Percentiles rank a stretch among this genome's conserved stretches.
These are phyloP conservation scores for Phytophthora constricta DNA, from an alignment of 352 stramenopile genomes.

Conservation along the genomic window DNA sequence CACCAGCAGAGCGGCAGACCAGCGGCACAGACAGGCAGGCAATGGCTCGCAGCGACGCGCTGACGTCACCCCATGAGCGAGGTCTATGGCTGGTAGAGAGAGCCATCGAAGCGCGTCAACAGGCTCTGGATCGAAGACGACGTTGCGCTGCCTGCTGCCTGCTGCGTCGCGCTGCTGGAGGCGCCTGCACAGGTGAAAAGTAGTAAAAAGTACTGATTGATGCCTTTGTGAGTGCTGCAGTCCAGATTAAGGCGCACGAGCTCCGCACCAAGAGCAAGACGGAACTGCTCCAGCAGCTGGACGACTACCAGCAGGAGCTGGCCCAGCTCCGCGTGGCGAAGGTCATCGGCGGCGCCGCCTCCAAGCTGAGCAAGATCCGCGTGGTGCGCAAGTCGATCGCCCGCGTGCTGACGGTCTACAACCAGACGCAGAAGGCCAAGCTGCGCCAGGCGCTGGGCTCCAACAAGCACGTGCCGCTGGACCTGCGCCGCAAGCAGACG, in stretches of 20 bases:
- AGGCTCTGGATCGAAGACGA: too few species aligned
- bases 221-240: slow-evolving; percentile 43
- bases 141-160: neutral
- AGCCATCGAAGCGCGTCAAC: too few species aligned
- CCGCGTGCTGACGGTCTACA: slow-evolving; percentile 99
- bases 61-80: neutral
- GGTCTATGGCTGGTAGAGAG: too few species aligned
- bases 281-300: slow-evolving; percentile 98
- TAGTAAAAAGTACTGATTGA: slow-evolving; percentile 20
- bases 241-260: slow-evolving; percentile 98
- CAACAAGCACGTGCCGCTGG: slow-evolving; percentile 98
- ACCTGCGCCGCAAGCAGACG: slow-evolving; percentile 99
- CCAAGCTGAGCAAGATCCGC: slow-evolving; percentile 99
- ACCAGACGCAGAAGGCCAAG: slow-evolving; percentile 99
- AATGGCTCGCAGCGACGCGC: neutral
- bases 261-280: slow-evolving; percentile 97
- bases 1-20: neutral
- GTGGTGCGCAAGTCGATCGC: slow-evolving; percentile 99
- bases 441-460: slow-evolving; percentile 94
- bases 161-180: neutral
- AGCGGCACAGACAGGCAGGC: neutral
- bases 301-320: slow-evolving; percentile 99
- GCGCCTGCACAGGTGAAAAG: neutral
- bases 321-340: slow-evolving; percentile 98
- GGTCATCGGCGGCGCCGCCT: slow-evolving; percentile 98